phyloP scores from a whole-genome alignment of 768 basidiomycete species.

The Kwoniella sp. region DNA sequence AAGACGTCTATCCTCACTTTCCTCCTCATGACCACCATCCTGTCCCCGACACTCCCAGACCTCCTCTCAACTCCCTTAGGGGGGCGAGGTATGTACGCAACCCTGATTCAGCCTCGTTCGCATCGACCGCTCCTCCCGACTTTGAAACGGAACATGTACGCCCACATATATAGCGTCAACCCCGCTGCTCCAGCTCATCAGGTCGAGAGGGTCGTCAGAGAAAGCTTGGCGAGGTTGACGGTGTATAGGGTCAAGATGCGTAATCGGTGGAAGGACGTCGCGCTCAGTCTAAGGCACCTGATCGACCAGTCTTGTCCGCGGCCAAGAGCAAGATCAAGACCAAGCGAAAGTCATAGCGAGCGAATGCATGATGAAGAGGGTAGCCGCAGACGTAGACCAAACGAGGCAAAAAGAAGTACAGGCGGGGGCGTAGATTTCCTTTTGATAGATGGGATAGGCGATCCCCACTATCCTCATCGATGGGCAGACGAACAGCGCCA shows the following conservation, averaged over 20 bases:
- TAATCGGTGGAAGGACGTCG: constrained; percentile 25
- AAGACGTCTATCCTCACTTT: constrained; percentile 43
- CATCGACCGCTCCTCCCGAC: constrained; percentile 25
- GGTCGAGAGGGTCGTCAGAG: constrained; percentile 16
- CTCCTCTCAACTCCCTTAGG: constrained; percentile 30
- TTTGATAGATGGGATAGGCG: constrained; percentile 42
- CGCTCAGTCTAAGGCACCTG: constrained; percentile 24
- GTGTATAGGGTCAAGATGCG: constrained; percentile 34
- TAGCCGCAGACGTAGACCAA: not conserved
- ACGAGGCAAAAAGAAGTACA: not conserved
- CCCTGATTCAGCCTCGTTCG: constrained; percentile 25
- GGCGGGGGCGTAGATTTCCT: constrained; percentile 25
- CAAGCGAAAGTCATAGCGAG: not conserved
- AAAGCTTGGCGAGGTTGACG: constrained; percentile 28
- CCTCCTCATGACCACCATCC: constrained; percentile 41
- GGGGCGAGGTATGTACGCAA: constrained; percentile 26
- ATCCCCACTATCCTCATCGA: constrained; percentile 38
- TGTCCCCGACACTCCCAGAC: constrained; percentile 24
- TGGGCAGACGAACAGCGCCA: constrained; percentile 41
- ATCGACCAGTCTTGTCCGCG: not conserved
- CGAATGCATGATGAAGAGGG: not conserved
- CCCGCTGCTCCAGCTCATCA: not conserved
- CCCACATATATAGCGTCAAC: constrained; percentile 24
- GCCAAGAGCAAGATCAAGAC: not conserved
- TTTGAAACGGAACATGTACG: constrained; percentile 17